These are phyloP conservation scores for Lipomyces spencermartinsiae DNA, from an alignment of 805 yeast genomes.

Conservation along the genomic window DNA sequence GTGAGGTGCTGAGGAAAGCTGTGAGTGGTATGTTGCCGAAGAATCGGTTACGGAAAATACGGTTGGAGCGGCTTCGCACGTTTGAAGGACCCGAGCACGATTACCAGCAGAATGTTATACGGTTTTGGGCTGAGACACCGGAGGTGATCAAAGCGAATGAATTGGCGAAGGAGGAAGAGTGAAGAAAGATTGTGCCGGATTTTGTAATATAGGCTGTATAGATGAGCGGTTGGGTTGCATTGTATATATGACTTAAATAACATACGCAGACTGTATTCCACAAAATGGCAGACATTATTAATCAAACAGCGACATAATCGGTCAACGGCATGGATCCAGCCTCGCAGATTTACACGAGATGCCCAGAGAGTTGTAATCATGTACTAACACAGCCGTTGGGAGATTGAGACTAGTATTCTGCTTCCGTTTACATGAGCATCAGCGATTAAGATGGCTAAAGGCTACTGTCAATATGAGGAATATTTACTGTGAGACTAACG, in stretches of 20 bases:
- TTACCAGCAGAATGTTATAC: conserved; percentile 74
- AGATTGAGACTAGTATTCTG: too few species aligned
- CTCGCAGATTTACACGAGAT: not conserved
- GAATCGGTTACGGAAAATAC: conserved; percentile 75
- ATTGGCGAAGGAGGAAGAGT: not conserved
- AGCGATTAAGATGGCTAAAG: not conserved
- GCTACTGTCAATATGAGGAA: not conserved
- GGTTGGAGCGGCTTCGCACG: conserved; percentile 83
- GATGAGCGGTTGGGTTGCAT: not conserved
- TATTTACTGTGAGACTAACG: not conserved
- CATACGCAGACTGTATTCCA: not conserved
- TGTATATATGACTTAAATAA: not conserved
- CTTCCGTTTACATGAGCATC: not conserved
- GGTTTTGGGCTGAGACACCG: conserved; percentile 32
- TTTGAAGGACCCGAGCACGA: conserved; percentile 91
- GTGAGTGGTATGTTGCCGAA: conserved; percentile 97
- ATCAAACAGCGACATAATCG: not conserved
- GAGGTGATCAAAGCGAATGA: conserved; percentile 17
- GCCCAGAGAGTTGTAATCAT: too few species aligned
- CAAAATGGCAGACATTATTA: not conserved
- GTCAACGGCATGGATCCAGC: not conserved
- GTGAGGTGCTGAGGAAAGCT: conserved; percentile 84
- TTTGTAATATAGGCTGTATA: not conserved
- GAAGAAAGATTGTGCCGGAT: not conserved
- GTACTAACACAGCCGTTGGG: not conserved